A percentile compares a stretch with the other conserved stretches of the same genome.
Conservation (phyloP, 1,139 yeast genomes). For the Citeromyces siamensis region DNA sequence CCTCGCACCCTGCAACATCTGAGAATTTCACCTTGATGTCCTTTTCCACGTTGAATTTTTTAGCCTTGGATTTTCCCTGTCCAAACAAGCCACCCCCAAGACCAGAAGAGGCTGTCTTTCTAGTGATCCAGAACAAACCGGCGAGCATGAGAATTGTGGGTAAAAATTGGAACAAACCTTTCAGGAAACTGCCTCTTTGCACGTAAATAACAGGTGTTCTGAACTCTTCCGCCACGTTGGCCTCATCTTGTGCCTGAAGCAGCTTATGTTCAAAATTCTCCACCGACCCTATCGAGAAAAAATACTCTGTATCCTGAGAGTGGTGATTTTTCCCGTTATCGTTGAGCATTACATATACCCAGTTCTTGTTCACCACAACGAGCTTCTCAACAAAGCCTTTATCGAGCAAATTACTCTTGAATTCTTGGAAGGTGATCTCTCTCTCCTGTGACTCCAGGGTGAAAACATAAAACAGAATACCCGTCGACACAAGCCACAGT, state of each 20-base stretch:
- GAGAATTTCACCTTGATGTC: conserved; percentile 80
- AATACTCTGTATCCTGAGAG: conserved; percentile 5
- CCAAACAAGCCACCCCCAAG: conserved; percentile 56
- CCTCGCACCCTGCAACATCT: conserved; percentile 96
- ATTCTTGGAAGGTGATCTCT: conserved; percentile 7
- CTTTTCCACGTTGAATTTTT: conserved; percentile 83
- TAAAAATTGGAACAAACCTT: conserved; percentile 57
- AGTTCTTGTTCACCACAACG: conserved; percentile 49
- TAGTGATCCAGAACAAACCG: conserved; percentile 52
- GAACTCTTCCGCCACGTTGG: conserved; percentile 47
- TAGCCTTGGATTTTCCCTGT: conserved; percentile 83
- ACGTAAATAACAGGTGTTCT: conserved; percentile 79
- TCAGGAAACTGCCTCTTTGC: conserved; percentile 52
- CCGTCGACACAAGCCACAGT: conserved; percentile 6
- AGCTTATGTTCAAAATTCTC: conserved; percentile 84
- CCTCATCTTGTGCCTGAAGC: conserved; percentile 60
- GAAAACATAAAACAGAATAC: conserved; percentile 6
- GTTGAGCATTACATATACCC: conserved; percentile 57
- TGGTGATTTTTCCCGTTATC: conserved; percentile 30
- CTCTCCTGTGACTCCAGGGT: conserved; percentile 3
- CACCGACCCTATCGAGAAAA: conserved; percentile 80
- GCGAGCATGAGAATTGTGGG: conserved; percentile 83
- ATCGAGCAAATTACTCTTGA: conserved; percentile 5
- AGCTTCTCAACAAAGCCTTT: conserved; percentile 7
- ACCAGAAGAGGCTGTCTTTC: conserved; percentile 23